Percentiles rank a stretch among this genome's conserved stretches.
phyloP scores from a whole-genome alignment of 2,329 filamentous ascomycete species.

The Macrophomina tecta region DNA sequence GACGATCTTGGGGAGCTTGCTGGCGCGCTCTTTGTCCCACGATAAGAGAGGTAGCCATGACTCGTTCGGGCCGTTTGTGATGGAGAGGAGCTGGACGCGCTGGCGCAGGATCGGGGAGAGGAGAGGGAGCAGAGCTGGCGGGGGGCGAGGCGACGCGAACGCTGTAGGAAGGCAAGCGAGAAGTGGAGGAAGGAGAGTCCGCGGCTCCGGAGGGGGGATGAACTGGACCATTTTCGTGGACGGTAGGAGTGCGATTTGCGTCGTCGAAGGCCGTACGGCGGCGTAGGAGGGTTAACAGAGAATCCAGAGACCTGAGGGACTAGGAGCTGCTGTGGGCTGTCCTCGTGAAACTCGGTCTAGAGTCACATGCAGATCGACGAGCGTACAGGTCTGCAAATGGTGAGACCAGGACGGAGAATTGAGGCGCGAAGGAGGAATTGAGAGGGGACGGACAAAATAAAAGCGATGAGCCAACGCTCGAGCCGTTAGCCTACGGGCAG shows the following conservation, averaged over 20 bases:
- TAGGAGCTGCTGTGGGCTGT: slow-evolving; percentile 9
- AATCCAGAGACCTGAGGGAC: not conserved
- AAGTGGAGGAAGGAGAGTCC: slow-evolving; percentile 64
- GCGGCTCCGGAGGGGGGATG: slow-evolving; percentile 61
- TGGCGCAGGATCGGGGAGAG: slow-evolving; percentile 69
- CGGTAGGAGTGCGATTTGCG: not conserved
- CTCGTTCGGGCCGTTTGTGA: slow-evolving; percentile 54
- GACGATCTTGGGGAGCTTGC: slow-evolving; percentile 66
- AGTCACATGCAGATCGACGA: slow-evolving; percentile 21
- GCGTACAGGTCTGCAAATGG: not conserved
- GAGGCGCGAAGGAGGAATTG: not conserved
- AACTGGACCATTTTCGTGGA: slow-evolving; percentile 57
- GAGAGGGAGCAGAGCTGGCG: slow-evolving; percentile 65
- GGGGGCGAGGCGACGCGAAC: slow-evolving; percentile 64
- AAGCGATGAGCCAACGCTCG: slow-evolving; percentile 3
- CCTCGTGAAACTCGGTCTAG: slow-evolving; percentile 14
- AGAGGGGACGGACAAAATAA: slow-evolving; percentile 14
- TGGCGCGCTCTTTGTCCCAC: slow-evolving; percentile 66
- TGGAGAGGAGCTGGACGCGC: slow-evolving; percentile 67
- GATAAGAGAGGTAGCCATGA: slow-evolving; percentile 77
- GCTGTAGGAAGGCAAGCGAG: slow-evolving; percentile 68
- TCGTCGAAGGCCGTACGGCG: not conserved
- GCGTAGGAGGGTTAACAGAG: not conserved
- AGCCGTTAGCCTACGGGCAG: slow-evolving; percentile 12
- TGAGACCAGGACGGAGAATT: not conserved